Base-by-base conservation (phyloP, 75 land plant species). In the Adiantum capillusveneris region DNA sequence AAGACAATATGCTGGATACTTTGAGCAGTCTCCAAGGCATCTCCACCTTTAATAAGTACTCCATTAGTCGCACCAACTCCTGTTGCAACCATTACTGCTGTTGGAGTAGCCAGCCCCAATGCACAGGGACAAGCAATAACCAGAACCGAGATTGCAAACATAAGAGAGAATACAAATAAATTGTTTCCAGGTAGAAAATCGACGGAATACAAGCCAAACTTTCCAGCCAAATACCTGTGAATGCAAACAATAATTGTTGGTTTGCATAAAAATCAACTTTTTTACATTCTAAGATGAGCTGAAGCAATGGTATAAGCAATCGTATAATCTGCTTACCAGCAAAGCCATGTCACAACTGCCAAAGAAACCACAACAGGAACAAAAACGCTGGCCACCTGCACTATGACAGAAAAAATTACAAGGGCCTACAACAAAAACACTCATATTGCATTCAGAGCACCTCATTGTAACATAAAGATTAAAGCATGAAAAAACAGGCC, bases 121-220 rank as follows among this genome's bases (percentile, higher is more conserved):
- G 95, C 95, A 81, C 95, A 93, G 20, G 98, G 98, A 53, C 97
- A 92, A 25, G 95, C 95, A 25, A 88, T 78, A 46, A 88, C 95
- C 66, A 83, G 49, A 17, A 83, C 87, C 11, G 95, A 81, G 24
- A 93, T 93, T 7, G 82, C 77, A 69, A 93, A 93, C 81, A 89
- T 94, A 59, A 93, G 86, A 42, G 98, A 89, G 68, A 93, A 77
- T 29, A 86, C 85, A 64, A 93, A 93, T 26, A 69, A 70, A 63
- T 81, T 86, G 81, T 81, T 86, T 28, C 68, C 81, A 18, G 98
- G 96, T 16, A 93, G 76, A 95, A 89, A 88, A 42, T 70, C 67
- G 53, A 74, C 77, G 12, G 98, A 84, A 60, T 76, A 89, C 1
- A 63, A 18, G 39, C 82, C 80, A 45, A 72, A 46, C 31, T 70